Evolutionary conservation across 2,329 filamentous ascomycete species (phyloP), one percentile per base, ranked within the genome.

Genomic region (Talaromyces sp.): DNA sequence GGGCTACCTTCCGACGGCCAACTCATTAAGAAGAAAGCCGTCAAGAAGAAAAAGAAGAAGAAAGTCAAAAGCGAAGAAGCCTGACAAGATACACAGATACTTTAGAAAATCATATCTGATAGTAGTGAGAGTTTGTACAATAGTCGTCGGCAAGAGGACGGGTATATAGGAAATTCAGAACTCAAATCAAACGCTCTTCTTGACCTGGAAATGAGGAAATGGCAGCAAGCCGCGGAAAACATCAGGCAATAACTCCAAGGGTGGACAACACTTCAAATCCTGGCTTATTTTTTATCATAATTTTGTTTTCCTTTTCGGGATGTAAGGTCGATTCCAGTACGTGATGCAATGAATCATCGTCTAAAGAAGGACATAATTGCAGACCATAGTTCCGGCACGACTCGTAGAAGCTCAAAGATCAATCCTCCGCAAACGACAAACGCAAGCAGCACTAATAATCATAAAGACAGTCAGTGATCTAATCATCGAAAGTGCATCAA

Each of bases 351-450:
- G 11, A 45, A 47, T 63, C 50, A 63, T 14, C 54, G 52, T 14
- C 37, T 58, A 33, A 77, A 68, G 58, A 72, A 67, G 45, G 74
- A 69, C 52, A 69, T 66, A 39, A 77, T 66, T 37, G 73, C 69
- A 22, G 73, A 73, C 79, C 78, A 82, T 19, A 80, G 56, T 63
- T 78, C 73, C 10, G 78, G 78, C 39, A 79, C 69, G 39, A 81
- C 69, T 67, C 82, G 78, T 22, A 87, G 67, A 11, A 87, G 72
- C 72, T 88, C 86, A 69, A 88, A 84, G 45, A 87, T 70, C 22
- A 88, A 71, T 27, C 87, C 86, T 47, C 87, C 87, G 72, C 84
- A 84, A 57, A 89, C 80, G 62, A 88, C 83, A 74, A 89, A 89
- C n/a, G 83, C 82, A 61, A 89, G 81, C 39, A 88, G 66, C 59